These are phyloP conservation scores for Phytophthora aleatoria DNA, from an alignment of 352 stramenopile genomes.

Conservation along the genomic window DNA sequence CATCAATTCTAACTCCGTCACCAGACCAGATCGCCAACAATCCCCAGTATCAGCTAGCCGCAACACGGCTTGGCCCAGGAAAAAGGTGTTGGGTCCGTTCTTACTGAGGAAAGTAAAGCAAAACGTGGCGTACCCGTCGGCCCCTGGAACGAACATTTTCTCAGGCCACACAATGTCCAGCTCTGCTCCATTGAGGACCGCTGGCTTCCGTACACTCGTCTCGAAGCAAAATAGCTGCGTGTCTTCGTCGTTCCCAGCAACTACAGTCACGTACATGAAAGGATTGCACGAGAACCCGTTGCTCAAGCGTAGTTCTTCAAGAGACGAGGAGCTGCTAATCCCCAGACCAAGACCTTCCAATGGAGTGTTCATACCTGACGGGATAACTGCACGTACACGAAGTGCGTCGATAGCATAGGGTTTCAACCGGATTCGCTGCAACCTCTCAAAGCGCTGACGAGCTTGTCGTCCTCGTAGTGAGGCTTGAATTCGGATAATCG, in stretches of 20 bases:
- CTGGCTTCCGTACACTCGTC: conserved; percentile 49
- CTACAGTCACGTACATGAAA: conserved; percentile 71
- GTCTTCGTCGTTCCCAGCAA: conserved; percentile 71
- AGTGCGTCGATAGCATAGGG: conserved; percentile 58
- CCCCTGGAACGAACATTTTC: conserved; percentile 65
- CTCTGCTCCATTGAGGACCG: conserved; percentile 16
- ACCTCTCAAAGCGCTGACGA: conserved; percentile 47
- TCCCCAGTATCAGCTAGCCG: conserved; percentile 51
- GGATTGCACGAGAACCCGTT: conserved; percentile 81
- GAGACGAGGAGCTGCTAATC: conserved; percentile 6
- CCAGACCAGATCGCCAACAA: conserved; percentile 46
- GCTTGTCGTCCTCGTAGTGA: conserved; percentile 54
- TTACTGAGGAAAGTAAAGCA: conserved; percentile 78
- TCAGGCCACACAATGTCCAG: conserved; percentile 60
- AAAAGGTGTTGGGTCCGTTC: conserved; percentile 80
- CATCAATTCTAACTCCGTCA: conserved; percentile 45
- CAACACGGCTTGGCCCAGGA: conserved; percentile 65
- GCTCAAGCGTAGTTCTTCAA: conserved; percentile 58
- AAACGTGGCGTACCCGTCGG: conserved; percentile 69
- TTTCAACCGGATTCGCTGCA: conserved; percentile 62
- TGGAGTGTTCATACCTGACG: conserved; percentile 7
- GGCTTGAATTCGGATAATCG: conserved; percentile 63
- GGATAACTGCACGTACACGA: conserved; percentile 24
- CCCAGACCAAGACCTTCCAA: conserved; percentile 13
- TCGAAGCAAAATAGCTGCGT: conserved; percentile 75